phyloP scores from a whole-genome alignment of 108 stramenopile genomes.

The Pseudonitzschia delicatissima region DNA sequence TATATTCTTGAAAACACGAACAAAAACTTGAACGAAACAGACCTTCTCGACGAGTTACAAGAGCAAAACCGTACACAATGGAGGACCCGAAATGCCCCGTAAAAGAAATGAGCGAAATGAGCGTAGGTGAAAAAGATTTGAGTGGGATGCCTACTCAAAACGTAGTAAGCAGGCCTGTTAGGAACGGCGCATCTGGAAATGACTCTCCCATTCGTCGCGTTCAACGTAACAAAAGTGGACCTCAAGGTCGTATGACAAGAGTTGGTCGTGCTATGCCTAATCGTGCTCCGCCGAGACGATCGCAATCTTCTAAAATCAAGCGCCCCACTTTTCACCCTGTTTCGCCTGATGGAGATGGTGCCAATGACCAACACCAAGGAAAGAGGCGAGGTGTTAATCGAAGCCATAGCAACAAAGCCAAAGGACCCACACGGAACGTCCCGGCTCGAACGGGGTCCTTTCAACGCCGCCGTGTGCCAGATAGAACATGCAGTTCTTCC shows the following conservation, averaged over 20 bases:
- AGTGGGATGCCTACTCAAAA: neutral
- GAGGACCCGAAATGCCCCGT: neutral
- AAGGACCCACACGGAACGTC: conserved; percentile 6
- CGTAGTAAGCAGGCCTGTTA: neutral
- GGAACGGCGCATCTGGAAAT: neutral
- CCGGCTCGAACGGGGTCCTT: conserved; percentile 25
- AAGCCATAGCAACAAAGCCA: conserved; percentile 23
- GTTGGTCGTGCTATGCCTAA: conserved; percentile 14
- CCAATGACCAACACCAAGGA: conserved; percentile 13
- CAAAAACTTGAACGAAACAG: neutral
- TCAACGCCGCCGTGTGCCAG: conserved; percentile 21
- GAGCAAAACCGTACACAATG: neutral
- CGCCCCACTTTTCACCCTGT: conserved; percentile 21
- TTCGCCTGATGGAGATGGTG: neutral
- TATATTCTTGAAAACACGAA: no score
- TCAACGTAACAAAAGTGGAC: conserved; percentile 30
- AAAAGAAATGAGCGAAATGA: conserved; percentile 3
- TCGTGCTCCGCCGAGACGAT: conserved; percentile 23
- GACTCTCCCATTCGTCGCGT: conserved; percentile 15
- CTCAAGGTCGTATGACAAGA: conserved; percentile 5
- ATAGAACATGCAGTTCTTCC: conserved; percentile 23
- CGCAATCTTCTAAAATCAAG: conserved; percentile 26
- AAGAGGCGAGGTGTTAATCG: conserved; percentile 26
- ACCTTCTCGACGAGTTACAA: neutral
- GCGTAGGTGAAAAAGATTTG: neutral